Evolutionary conservation across 306 rosid genomes (phyloP).

Genomic region (Vicia villosa): DNA sequence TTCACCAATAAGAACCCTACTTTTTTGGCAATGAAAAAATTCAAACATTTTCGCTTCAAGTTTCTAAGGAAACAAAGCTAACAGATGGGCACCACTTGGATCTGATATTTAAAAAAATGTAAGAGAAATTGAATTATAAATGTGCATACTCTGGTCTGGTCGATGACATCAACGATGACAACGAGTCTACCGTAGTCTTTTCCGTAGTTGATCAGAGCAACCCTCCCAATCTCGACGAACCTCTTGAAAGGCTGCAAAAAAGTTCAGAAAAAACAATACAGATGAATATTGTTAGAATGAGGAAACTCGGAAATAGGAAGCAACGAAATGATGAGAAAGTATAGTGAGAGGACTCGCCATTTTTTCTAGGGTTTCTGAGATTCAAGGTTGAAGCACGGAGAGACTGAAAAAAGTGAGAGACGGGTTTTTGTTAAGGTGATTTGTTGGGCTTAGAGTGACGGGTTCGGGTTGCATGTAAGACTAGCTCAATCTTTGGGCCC

Average conservation of each 20-base stretch:
- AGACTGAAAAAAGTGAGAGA: neutral
- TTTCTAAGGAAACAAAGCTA: neutral
- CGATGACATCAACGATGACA: conserved; percentile 59
- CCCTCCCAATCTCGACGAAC: conserved; percentile 15
- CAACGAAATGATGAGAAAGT: neutral
- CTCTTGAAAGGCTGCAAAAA: conserved; percentile 23
- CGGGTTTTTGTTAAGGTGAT: neutral
- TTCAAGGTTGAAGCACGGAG: neutral
- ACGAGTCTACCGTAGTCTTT: conserved; percentile 7
- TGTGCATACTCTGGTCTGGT: conserved; percentile 69
- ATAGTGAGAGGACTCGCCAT: neutral
- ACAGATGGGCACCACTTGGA: neutral
- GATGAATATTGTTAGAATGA: neutral
- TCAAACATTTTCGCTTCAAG: neutral
- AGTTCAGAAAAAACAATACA: neutral
- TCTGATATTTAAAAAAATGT: neutral
- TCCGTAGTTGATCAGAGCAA: conserved; percentile 16
- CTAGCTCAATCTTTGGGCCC: neutral
- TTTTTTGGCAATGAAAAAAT: neutral
- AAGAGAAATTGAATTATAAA: neutral
- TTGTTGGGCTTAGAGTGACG: neutral
- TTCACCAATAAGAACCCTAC: neutral
- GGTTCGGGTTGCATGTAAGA: neutral
- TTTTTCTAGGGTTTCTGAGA: neutral
- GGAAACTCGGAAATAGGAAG: neutral